Evolutionary conservation across 441 rosid species (phyloP), one percentile per base, ranked within the genome.

Genomic region (Hura crepitans): DNA sequence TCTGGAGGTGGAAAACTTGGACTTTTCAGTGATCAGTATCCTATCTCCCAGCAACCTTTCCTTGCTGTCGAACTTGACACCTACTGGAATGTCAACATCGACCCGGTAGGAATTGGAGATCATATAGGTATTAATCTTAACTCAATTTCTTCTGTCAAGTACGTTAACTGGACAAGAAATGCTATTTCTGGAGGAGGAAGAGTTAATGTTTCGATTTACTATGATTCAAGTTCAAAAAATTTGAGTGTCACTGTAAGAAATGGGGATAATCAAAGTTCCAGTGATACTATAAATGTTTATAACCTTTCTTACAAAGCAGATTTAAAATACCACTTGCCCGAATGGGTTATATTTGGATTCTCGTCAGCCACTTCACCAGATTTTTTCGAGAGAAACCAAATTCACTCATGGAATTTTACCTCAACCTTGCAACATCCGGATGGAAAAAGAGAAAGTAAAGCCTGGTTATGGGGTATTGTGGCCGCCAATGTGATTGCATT

Each of bases 1-100:
- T 17, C 23, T 17, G 53, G 8, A 42, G 1, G 69, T 6, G 70
- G 65, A 4, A 5, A 39, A 37, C 59, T 80, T 11, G 86, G 79
- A 22, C 82, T 82, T 20, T 60, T 12, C 5, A 35, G n/a, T 20
- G 6, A 42, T 10, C 11, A 42, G 45, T 1, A 4, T 4, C 1
- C 22, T 1, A 9, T 2, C 12, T 2, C 14, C 15, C 3, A 25
- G 3, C 13, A 30, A 57, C 31, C 39, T 20, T 80, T 76, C 31
- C 74, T 80, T 0, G 86, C 84, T 0, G 81, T 76, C 33, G 85
- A 80, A 67, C 78, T 82, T 33, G 82, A 82, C 54, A 69, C 75
- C 1, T 20, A 12, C 4, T 55, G 33, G 28, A 10, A 46, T 6
- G 11, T 1, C 0, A 0, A 68, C 1, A 69, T 69, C 30, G 79